phyloP scores from a whole-genome alignment of 306 rosid species.

The Sicyos baderoa region DNA sequence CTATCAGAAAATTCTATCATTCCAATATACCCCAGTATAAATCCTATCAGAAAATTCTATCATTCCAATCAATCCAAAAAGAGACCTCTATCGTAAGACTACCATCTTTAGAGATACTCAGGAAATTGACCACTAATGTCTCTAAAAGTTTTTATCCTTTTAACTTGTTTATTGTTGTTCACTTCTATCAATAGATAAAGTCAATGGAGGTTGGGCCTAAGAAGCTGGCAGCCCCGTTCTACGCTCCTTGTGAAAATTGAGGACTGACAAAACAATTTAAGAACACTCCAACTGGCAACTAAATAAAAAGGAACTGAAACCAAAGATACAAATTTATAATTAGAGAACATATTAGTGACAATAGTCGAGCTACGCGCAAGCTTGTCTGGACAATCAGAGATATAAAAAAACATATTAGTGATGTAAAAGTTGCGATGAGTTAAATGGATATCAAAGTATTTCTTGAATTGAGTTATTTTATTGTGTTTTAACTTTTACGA shows the following conservation, averaged over 20 bases:
- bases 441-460: not conserved
- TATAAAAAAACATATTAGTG: not conserved
- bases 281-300: not conserved
- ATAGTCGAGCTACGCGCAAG: too few relatives aligned
- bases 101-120: not conserved
- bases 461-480: constrained; percentile 6
- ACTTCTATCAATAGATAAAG: not conserved
- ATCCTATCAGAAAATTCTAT: not conserved
- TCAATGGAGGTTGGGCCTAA: not conserved
- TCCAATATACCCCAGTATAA: not conserved
- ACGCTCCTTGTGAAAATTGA: not conserved
- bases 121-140: not conserved
- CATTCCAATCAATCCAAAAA: not conserved
- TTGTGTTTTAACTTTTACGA: not conserved
- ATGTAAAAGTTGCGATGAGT: not conserved
- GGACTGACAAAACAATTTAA: not conserved
- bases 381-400: too few relatives aligned
- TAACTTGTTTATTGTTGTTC: not conserved
- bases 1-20: not conserved
- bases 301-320: not conserved
- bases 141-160: not conserved
- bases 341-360: not conserved
- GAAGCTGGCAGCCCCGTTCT: not conserved
- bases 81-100: not conserved
- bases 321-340: not conserved